phyloP scores from a whole-genome alignment of 1,284 basidiomycete species.

The Leccinum cinnamomeum region DNA sequence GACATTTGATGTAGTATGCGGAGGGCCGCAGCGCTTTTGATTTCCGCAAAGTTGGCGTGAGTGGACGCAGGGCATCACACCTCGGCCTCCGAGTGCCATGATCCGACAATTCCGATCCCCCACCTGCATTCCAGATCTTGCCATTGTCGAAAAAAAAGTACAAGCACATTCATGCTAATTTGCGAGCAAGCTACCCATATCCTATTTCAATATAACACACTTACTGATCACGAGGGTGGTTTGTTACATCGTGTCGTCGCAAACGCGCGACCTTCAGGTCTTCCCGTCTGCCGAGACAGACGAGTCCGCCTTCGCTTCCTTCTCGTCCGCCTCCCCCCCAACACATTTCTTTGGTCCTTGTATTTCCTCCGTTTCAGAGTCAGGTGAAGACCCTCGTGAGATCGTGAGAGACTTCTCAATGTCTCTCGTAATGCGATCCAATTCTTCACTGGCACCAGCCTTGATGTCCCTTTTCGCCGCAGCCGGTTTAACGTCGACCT shows the following conservation, averaged over 20 bases:
- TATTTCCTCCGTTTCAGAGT: conserved; percentile 1
- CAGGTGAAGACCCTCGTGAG: conserved; percentile 11
- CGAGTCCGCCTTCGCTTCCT: conserved; percentile 1
- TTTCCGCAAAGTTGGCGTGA: not conserved
- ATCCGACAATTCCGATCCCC: not conserved
- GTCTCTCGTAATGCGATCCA: conserved; percentile 38
- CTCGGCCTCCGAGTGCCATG: not conserved
- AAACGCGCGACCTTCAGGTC: conserved; percentile 1
- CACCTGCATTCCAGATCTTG: not conserved
- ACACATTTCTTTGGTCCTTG: not conserved
- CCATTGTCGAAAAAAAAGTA: not conserved
- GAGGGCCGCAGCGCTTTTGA: not conserved
- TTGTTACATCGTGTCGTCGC: not conserved
- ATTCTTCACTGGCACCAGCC: conserved; percentile 26
- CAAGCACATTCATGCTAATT: not conserved
- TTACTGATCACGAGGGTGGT: not conserved
- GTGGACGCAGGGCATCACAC: not conserved
- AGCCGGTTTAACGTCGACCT: conserved; percentile 19
- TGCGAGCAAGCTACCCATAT: not conserved
- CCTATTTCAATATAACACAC: not conserved
- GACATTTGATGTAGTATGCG: not conserved
- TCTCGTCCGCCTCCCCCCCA: not conserved
- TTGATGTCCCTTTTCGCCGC: conserved; percentile 18
- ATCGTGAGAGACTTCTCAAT: conserved; percentile 32
- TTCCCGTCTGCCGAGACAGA: not conserved